Evolutionary conservation across 306 rosid species (phyloP).

Genomic region (Prosopis cineraria): DNA sequence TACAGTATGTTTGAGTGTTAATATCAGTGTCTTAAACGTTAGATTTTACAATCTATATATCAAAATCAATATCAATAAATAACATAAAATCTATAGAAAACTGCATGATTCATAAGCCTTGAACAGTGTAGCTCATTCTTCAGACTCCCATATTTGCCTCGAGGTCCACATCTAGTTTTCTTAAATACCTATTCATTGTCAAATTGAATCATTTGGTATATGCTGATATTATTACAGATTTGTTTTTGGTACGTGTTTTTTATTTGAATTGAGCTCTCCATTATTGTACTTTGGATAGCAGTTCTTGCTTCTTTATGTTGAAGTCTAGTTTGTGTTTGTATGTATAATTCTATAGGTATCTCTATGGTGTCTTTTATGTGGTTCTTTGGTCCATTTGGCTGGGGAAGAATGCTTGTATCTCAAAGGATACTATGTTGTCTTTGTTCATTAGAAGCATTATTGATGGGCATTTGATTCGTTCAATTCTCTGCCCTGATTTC

Average conservation of each 20-base stretch:
- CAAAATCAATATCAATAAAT: background rate
- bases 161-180: background rate
- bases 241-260: background rate
- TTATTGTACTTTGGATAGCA: background rate
- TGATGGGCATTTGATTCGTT: background rate
- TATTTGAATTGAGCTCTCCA: background rate
- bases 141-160: background rate
- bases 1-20: background rate
- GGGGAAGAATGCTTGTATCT: background rate
- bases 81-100: too few relatives aligned
- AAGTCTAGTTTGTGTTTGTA: background rate
- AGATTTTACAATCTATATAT: background rate
- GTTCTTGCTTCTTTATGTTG: background rate
- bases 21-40: background rate
- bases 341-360: background rate
- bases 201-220: background rate
- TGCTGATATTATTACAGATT: background rate
- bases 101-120: background rate
- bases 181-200: background rate
- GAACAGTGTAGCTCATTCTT: background rate
- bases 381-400: background rate
- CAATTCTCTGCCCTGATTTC: background rate
- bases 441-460: background rate
- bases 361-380: background rate
- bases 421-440: background rate